phyloP scores from a whole-genome alignment of 805 yeast species.

The Metschnikowia bowlesiae region DNA sequence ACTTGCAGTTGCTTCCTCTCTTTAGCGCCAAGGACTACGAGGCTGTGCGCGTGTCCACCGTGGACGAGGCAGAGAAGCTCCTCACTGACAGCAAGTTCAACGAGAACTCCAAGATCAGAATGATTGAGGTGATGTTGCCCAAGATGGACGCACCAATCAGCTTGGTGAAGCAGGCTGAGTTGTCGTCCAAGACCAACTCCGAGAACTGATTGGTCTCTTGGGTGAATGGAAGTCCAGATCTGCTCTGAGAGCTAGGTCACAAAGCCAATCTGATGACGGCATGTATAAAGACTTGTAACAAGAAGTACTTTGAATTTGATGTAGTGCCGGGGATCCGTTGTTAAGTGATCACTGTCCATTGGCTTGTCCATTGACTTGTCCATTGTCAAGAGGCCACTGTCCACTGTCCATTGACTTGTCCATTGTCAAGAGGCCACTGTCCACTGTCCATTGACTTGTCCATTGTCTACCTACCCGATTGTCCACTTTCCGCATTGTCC shows the following conservation, averaged over 20 bases:
- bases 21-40: conserved; percentile 31
- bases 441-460: too few species aligned
- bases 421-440: too few species aligned
- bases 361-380: too few species aligned
- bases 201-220: conserved; percentile 11
- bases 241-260: conserved; percentile 11
- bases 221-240: too few species aligned
- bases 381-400: too few species aligned
- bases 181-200: conserved; percentile 26
- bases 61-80: conserved; percentile 23
- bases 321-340: too few species aligned
- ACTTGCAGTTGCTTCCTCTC: conserved; percentile 28
- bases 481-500: too few species aligned
- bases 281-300: not conserved
- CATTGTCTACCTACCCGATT: too few species aligned
- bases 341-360: too few species aligned
- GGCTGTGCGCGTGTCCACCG: conserved; percentile 22
- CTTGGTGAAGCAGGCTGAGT: conserved; percentile 34
- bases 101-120: conserved; percentile 28
- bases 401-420: too few species aligned
- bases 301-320: not conserved
- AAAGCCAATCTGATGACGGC: not conserved
- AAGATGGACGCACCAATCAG: conserved; percentile 37
- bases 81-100: conserved; percentile 26
- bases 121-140: conserved; percentile 34